phyloP scores from a whole-genome alignment of 1,284 basidiomycete species.

The Schizophyllum amplum region DNA sequence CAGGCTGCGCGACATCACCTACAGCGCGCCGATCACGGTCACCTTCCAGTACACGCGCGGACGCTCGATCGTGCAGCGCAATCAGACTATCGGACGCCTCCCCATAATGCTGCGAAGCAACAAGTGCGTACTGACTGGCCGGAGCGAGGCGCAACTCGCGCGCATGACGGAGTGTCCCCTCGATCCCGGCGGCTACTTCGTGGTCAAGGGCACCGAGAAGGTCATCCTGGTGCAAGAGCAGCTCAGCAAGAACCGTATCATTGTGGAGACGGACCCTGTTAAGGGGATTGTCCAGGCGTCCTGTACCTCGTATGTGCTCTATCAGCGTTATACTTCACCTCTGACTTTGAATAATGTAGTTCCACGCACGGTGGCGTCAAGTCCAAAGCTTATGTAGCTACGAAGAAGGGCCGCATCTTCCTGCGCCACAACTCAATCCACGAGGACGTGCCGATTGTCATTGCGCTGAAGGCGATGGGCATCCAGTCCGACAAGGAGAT shows the following conservation, averaged over 20 bases:
- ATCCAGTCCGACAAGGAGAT: conserved; percentile 99
- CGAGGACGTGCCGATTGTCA: conserved; percentile 94
- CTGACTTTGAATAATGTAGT: conserved; percentile 29
- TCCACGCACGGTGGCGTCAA: conserved; percentile 97
- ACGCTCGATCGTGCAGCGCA: conserved; percentile 81
- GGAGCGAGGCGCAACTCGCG: conserved; percentile 77
- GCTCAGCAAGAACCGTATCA: conserved; percentile 98
- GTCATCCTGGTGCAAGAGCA: conserved; percentile 99
- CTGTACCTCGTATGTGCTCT: conserved; percentile 80
- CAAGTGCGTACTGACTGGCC: conserved; percentile 84
- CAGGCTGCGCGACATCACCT: conserved; percentile 92
- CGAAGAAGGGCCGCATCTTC: conserved; percentile 91
- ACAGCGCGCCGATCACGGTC: conserved; percentile 90
- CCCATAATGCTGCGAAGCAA: conserved; percentile 98
- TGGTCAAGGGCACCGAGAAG: conserved; percentile 99
- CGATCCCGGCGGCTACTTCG: conserved; percentile 98
- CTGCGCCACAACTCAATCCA: conserved; percentile 98
- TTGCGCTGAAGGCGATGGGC: conserved; percentile 95
- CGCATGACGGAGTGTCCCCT: conserved; percentile 95
- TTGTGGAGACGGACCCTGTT: conserved; percentile 89
- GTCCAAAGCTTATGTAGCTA: conserved; percentile 97
- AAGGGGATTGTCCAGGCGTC: conserved; percentile 94
- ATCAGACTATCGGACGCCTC: conserved; percentile 85
- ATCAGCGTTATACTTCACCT: not conserved
- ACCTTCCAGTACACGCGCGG: conserved; percentile 95